These are phyloP conservation scores for Monoraphidium neglectum DNA, from an alignment of 139 green algal species.

Conservation along the genomic window DNA sequence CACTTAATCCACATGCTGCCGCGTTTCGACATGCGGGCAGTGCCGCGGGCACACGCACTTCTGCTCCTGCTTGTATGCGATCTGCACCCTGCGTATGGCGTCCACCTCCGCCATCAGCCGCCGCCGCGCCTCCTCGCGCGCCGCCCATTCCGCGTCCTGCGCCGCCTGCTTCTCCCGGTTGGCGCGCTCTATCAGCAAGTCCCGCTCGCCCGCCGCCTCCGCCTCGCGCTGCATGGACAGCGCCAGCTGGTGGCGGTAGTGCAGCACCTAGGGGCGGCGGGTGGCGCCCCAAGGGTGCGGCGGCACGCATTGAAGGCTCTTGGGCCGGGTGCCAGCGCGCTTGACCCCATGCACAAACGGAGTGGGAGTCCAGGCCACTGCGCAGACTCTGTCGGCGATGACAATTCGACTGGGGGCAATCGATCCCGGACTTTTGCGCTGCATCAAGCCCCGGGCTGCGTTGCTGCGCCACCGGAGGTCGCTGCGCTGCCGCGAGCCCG, in stretches of 20 bases:
- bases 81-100: constrained; percentile 53
- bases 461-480: no score
- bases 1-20: background rate
- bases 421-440: no score
- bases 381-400: no score
- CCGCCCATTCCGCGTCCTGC: constrained; percentile 51
- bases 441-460: no score
- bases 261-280: constrained; percentile 3
- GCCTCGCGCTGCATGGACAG: constrained; percentile 56
- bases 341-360: background rate
- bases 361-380: no score
- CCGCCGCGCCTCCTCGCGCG: constrained; percentile 42
- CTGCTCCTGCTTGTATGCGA: constrained; percentile 38
- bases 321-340: no score
- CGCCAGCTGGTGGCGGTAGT: constrained; percentile 54
- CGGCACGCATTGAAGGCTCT: background rate
- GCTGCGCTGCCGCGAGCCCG: no score
- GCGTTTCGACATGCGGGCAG: background rate
- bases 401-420: no score
- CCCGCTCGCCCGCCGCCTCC: constrained; percentile 40
- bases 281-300: no score
- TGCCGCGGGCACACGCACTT: constrained; percentile 19
- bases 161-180: constrained; percentile 40
- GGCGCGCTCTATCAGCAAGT: constrained; percentile 48
- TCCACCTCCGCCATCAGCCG: constrained; percentile 58